Conservation (phyloP, 129 eudicot species). For the Mikania micrantha region DNA sequence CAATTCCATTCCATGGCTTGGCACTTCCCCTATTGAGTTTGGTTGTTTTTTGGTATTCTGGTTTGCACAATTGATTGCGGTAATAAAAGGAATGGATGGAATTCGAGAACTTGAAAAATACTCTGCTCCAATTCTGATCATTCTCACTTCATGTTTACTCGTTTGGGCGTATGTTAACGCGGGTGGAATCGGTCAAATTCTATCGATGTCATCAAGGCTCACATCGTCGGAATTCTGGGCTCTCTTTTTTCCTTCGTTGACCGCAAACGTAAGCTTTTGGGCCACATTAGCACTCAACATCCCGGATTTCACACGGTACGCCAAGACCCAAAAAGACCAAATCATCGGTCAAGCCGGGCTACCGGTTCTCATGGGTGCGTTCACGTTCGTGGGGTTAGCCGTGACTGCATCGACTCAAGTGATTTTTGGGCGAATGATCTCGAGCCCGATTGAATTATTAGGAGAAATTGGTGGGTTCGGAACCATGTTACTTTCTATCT, state of each 20-base stretch:
- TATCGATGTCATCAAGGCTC: constrained; percentile 51
- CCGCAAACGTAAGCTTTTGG: constrained; percentile 96
- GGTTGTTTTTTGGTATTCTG: constrained; percentile 73
- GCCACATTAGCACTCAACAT: constrained; percentile 83
- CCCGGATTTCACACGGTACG: constrained; percentile 86
- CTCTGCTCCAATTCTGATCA: constrained; percentile 82
- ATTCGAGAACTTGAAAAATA: constrained; percentile 65
- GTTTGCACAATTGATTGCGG: constrained; percentile 55
- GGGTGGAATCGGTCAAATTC: constrained; percentile 67
- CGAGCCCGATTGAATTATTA: constrained; percentile 66
- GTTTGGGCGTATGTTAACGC: constrained; percentile 78
- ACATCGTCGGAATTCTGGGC: constrained; percentile 74
- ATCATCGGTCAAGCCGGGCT: constrained; percentile 78
- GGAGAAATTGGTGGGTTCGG: constrained; percentile 63
- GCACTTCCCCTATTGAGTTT: constrained; percentile 84
- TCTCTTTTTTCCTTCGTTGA: constrained; percentile 71
- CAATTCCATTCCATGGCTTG: constrained; percentile 58
- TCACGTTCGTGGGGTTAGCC: constrained; percentile 90
- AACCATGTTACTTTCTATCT: constrained; percentile 58
- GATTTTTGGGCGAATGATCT: constrained; percentile 66
- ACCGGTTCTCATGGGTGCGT: constrained; percentile 81
- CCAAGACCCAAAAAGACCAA: constrained; percentile 70
- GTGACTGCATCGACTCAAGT: constrained; percentile 85
- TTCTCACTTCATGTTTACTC: constrained; percentile 49
- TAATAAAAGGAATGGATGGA: constrained; percentile 88